Evolutionary conservation across 225 moss, liverwort and hornwort genomes (phyloP), one percentile per base, ranked within the genome.

Genomic region (Bryoerythrophyllum caledonicum): DNA sequence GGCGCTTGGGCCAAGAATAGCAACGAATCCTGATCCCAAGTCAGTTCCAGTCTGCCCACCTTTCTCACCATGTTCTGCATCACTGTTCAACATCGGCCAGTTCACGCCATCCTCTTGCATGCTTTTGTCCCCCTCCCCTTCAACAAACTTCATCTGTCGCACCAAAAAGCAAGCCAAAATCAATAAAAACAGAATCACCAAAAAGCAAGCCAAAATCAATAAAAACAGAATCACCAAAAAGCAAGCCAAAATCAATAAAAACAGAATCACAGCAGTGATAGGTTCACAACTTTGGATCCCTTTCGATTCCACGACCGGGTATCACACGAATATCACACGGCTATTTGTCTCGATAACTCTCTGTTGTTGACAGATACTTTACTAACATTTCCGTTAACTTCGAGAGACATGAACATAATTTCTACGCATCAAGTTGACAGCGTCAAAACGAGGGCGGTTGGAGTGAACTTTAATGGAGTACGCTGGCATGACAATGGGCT

Each of bases 381-480:
- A 13, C 32, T 2, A 44, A 44, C 58, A n/a, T 2, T 43, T 61
- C 44, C 72, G 32, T 30, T 48, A 46, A 72, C 14, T 12, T 16
- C 10, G 23, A 23, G 23, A 21, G 54, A 34, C 61, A 3, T 52
- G 71, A 51, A 30, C 49, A 40, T 16, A 20, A 8, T 71, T 23
- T 24, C 48, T 49, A 19, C 48, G 1, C 48, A 32, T 3, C 28
- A 17, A 38, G 72, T 55, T 72, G 27, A 74, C 64, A 40, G 17
- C 1, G 44, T 71, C 73, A 69, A 69, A 60, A 14, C 5, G 20
- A 43, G 65, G 65, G 24, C 43, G 43, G 37, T 30, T 71, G 73
- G 69, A 77, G 80, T 80, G 20, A 43, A 70, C 8, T 24, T 64
- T 73, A 80, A 73, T 70, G 65, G 43, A 46, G 68, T 21, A 24